phyloP scores from a whole-genome alignment of 2,329 filamentous ascomycete species.

The Alternaria infectoria region DNA sequence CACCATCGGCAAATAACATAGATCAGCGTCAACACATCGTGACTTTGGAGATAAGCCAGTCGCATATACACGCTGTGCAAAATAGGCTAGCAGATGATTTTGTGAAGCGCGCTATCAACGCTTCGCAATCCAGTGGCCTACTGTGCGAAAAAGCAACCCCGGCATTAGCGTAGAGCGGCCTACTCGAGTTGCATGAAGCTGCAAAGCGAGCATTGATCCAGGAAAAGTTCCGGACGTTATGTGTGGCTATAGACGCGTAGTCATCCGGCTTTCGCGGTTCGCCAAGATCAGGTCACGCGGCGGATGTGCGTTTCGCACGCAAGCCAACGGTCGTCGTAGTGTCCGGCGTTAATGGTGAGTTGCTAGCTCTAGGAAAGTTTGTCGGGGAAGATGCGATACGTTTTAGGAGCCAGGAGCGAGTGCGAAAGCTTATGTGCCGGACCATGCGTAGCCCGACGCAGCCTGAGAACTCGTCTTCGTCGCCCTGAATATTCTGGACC shows the following conservation, averaged over 20 bases:
- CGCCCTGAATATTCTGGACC: neutral
- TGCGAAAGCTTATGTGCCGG: neutral
- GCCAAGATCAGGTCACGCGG: neutral
- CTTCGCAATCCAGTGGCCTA: constrained; percentile 5
- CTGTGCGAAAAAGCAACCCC: neutral
- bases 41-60: neutral
- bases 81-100: neutral
- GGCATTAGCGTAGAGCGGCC: constrained; percentile 2
- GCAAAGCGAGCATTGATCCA: neutral
- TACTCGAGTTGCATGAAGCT: neutral
- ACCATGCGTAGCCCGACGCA: neutral
- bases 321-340: neutral
- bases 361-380: neutral
- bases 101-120: neutral
- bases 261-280: neutral
- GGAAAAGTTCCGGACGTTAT: constrained; percentile 5
- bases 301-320: neutral
- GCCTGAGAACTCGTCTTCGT: neutral
- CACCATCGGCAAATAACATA: neutral
- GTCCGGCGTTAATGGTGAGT: neutral
- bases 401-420: neutral
- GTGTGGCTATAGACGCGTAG: neutral
- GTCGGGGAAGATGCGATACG: neutral
- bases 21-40: neutral
- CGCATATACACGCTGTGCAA: neutral